Percentiles rank a stretch among this genome's conserved stretches.
These are phyloP conservation scores for Cystobasidiaceae sp. DNA, from an alignment of 1,284 basidiomycete species.

Conservation along the genomic window DNA sequence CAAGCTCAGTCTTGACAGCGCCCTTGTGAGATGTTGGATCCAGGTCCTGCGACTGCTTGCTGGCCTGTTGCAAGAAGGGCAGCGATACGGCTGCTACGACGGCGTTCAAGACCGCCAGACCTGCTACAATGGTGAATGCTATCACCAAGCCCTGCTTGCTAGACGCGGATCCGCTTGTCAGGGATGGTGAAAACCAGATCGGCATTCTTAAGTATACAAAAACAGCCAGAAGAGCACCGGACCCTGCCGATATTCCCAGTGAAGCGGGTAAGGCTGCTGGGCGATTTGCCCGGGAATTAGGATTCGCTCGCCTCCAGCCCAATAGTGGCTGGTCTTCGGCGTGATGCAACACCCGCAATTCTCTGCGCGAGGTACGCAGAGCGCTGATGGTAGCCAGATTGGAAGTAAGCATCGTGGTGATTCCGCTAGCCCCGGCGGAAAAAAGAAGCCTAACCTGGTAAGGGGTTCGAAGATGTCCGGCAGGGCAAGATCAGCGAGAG, in stretches of 20 bases:
- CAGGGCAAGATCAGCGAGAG: neutral
- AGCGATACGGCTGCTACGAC: neutral
- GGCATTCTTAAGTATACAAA: constrained; percentile 37
- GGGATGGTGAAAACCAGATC: neutral
- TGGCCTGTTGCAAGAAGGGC: neutral
- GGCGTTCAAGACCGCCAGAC: constrained; percentile 18
- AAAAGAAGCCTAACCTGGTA: constrained; percentile 16
- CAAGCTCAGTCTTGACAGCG: neutral
- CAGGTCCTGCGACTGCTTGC: no score
- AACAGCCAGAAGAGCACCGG: constrained; percentile 38
- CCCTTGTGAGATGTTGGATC: neutral
- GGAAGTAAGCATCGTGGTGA: constrained; percentile 25
- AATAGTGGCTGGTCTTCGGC: constrained; percentile 6
- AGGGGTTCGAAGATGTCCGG: neutral
- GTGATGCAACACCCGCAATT: neutral
- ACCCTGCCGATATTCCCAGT: constrained; percentile 34
- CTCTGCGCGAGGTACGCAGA: neutral
- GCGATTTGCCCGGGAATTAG: neutral
- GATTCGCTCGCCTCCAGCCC: constrained; percentile 4
- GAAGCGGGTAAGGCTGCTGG: constrained; percentile 34
- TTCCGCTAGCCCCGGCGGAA: constrained; percentile 13
- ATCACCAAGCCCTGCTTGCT: neutral
- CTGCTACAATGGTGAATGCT: constrained; percentile 20
- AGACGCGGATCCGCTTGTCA: neutral
- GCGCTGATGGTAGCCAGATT: neutral